These are phyloP conservation scores for Russula abietina DNA, from an alignment of 768 basidiomycete species.

Conservation along the genomic window DNA sequence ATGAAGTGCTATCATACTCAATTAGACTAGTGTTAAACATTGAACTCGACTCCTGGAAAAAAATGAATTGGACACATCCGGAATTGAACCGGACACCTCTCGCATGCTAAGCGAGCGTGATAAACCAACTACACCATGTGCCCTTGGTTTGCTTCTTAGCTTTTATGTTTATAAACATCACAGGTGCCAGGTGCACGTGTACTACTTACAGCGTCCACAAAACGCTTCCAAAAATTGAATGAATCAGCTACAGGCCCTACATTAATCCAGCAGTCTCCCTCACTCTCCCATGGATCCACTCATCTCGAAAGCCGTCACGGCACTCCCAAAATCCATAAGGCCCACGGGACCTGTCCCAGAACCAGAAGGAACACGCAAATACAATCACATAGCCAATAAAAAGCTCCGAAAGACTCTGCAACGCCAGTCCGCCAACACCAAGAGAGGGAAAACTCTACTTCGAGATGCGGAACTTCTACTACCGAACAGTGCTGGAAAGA, in stretches of 20 bases:
- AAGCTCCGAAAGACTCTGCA: slow-evolving; percentile 68
- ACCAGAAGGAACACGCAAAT: slow-evolving; percentile 42
- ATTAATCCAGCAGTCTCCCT: no score
- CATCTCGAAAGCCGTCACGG: slow-evolving; percentile 35
- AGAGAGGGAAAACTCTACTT: slow-evolving; percentile 52
- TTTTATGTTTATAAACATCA: neutral
- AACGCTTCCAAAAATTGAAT: no score
- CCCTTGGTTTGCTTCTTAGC: neutral
- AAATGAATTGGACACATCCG: slow-evolving; percentile 16
- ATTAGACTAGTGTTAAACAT: no score
- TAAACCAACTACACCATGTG: slow-evolving; percentile 26
- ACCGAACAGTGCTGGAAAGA: slow-evolving; percentile 60
- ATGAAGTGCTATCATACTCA: no score
- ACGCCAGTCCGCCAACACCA: slow-evolving; percentile 55
- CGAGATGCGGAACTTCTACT: slow-evolving; percentile 71
- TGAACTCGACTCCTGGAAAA: no score
- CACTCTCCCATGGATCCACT: slow-evolving; percentile 21
- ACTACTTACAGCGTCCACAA: no score
- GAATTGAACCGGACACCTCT: slow-evolving; percentile 24
- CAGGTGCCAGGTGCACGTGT: no score
- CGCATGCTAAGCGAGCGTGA: slow-evolving; percentile 25
- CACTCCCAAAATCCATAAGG: slow-evolving; percentile 64
- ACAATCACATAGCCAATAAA: slow-evolving; percentile 63
- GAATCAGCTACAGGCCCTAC: no score
- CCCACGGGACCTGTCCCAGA: slow-evolving; percentile 42